Conservation (phyloP, 2,329 filamentous ascomycete genomes). For the Aspergillus bombycis region DNA sequence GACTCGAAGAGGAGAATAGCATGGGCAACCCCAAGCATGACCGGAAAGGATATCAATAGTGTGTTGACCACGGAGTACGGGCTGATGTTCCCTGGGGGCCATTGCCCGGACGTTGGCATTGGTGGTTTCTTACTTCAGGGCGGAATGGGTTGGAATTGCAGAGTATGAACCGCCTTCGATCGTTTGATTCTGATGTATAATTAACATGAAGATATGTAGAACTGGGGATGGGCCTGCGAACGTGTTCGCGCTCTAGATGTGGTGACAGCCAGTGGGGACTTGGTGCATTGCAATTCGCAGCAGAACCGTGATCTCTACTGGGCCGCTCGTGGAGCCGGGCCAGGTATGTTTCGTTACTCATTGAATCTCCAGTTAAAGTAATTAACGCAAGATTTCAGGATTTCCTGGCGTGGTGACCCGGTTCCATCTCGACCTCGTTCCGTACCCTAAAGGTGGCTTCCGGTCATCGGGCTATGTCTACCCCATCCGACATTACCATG, state of each 20-base stretch:
- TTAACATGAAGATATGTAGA: slow-evolving; percentile 33
- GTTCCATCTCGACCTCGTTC: slow-evolving; percentile 51
- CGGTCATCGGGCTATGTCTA: slow-evolving; percentile 51
- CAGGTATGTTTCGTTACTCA: slow-evolving; percentile 32
- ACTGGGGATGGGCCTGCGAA: slow-evolving; percentile 61
- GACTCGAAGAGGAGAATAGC: slow-evolving; percentile 45
- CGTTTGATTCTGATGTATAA: not conserved
- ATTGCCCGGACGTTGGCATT: slow-evolving; percentile 60
- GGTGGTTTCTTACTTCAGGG: slow-evolving; percentile 61
- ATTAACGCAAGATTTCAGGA: slow-evolving; percentile 1
- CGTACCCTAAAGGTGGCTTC: slow-evolving; percentile 27
- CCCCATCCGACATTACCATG: slow-evolving; percentile 48
- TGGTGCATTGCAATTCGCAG: slow-evolving; percentile 25
- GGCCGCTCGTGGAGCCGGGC: slow-evolving; percentile 54
- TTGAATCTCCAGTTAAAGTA: not conserved
- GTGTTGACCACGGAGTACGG: slow-evolving; percentile 31
- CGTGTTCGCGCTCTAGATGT: slow-evolving; percentile 50
- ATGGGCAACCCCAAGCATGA: slow-evolving; percentile 52
- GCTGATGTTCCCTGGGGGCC: slow-evolving; percentile 56
- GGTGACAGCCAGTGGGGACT: slow-evolving; percentile 50
- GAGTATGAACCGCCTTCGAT: slow-evolving; percentile 35
- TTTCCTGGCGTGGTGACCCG: slow-evolving; percentile 58
- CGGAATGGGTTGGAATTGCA: slow-evolving; percentile 63
- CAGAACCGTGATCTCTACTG: slow-evolving; percentile 54
- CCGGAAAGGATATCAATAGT: slow-evolving; percentile 39